These are phyloP conservation scores for Nakaseomyces delphensis DNA, from an alignment of 1,139 yeast genomes.

Conservation along the genomic window DNA sequence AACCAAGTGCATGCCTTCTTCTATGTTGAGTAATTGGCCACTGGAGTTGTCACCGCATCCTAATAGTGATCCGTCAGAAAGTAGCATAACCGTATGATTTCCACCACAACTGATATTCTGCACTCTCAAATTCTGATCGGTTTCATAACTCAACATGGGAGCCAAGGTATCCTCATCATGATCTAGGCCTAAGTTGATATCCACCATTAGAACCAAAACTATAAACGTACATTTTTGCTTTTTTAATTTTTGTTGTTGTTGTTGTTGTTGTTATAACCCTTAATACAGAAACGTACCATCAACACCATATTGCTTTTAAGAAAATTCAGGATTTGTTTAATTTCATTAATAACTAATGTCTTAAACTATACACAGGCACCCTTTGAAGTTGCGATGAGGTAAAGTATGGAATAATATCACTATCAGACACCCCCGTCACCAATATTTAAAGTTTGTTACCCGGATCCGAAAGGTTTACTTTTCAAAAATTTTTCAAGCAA, in stretches of 20 bases:
- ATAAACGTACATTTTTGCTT: slow-evolving; percentile 15
- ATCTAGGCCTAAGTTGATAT: slow-evolving; percentile 60
- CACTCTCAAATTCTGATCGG: slow-evolving; percentile 24
- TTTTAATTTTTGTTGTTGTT: neutral
- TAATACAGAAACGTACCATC: no score
- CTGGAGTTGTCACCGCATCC: slow-evolving; percentile 51
- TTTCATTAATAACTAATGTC: no score
- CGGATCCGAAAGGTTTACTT: no score
- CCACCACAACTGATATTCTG: slow-evolving; percentile 65
- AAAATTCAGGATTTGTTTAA: no score
- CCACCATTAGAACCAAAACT: slow-evolving; percentile 81
- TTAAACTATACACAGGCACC: no score
- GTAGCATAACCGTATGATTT: slow-evolving; percentile 65
- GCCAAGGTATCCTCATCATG: slow-evolving; percentile 44
- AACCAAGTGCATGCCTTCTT: slow-evolving; percentile 8
- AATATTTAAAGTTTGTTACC: no score
- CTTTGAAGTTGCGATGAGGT: neutral
- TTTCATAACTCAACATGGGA: slow-evolving; percentile 19
- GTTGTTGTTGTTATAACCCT: no score
- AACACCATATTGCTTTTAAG: no score
- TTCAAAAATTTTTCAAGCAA: no score
- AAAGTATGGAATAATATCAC: neutral
- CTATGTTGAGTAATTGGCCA: slow-evolving; percentile 37
- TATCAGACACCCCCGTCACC: neutral
- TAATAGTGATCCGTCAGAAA: slow-evolving; percentile 44